A percentile compares a stretch with the other conserved stretches of the same genome.
Conservation (phyloP, 2,329 filamentous ascomycete species). For the Albifimbria verrucaria region DNA sequence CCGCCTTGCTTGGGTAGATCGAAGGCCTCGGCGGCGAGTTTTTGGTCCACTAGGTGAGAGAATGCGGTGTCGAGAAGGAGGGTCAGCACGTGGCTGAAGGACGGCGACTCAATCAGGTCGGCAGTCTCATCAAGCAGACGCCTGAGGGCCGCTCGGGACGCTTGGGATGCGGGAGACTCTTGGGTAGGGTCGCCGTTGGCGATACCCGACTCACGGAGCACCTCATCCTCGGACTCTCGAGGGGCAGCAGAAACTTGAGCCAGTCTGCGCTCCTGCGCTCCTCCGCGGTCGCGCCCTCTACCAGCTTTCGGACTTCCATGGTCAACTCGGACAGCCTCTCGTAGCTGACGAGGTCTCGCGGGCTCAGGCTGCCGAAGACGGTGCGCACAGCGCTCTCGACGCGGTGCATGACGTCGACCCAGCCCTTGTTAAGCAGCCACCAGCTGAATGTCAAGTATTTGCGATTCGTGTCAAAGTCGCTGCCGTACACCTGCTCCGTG, state of each 20-base stretch:
- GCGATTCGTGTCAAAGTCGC: constrained; percentile 93
- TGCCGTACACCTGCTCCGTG: constrained; percentile 76
- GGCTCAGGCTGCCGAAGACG: constrained; percentile 84
- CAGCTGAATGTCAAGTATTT: constrained; percentile 95
- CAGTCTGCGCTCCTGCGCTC: constrained; percentile 56
- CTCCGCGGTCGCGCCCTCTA: constrained; percentile 63
- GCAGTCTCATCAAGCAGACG: constrained; percentile 92
- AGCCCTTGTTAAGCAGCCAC: constrained; percentile 93
- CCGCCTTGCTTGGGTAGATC: constrained; percentile 42
- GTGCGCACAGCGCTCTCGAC: constrained; percentile 85
- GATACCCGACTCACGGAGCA: constrained; percentile 84
- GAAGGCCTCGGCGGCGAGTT: constrained; percentile 76
- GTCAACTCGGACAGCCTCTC: constrained; percentile 77
- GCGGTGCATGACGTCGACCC: constrained; percentile 74
- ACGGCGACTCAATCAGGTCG: constrained; percentile 90
- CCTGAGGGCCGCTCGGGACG: constrained; percentile 61
- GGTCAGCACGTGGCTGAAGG: constrained; percentile 82
- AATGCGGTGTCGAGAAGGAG: constrained; percentile 86
- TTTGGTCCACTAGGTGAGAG: constrained; percentile 76
- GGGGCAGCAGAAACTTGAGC: constrained; percentile 85
- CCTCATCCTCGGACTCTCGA: constrained; percentile 71
- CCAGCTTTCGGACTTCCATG: constrained; percentile 75
- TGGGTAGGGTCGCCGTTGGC: constrained; percentile 44
- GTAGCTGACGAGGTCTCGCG: constrained; percentile 82
- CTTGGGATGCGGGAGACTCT: constrained; percentile 32